Base-by-base conservation (phyloP, 2,329 filamentous ascomycete genomes). In the Lachnellula cervina region DNA sequence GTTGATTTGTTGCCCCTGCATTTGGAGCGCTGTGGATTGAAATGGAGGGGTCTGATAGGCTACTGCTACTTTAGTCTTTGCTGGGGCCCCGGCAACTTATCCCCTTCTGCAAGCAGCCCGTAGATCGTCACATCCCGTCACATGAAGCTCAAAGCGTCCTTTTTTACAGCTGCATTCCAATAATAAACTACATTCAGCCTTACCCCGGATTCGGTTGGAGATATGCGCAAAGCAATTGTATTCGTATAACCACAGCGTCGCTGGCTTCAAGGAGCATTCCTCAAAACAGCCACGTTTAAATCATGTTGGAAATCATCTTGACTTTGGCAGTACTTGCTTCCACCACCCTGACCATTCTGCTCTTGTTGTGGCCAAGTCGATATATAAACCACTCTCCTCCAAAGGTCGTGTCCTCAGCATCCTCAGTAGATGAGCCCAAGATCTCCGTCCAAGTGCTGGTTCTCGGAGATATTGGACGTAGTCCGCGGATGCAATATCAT, bases 401-500 rank as follows among this genome's bases (percentile, higher is more conserved):
- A 8, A 64, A 62, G 35, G 56, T 37, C 11, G 62, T 64, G 14
- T 58, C 61, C 21, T 53, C 59, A 16, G 52, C 66, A 14, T 59
- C 54, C n/a, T 59, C 69, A 37, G 59, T 59, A 11, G 49, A 55
- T 57, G 62, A 66, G 52, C 59, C 62, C 63, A 73, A 78, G 56
- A 73, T 76, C 37, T 80, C 78, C 0, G 80, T 93, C 44, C 90
- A 96, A 72, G 83, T 99, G 51, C 80, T 99, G 16, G 94, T 99
- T 17, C 81, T 99, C 28, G 94, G 94, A 45, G 94, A 99, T 69
- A 92, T 99, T 70, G 94, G 94, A 40, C 84, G 92, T 46, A 97
- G 93, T 70, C 94, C 94, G 49, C 90, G 94, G 55, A 99, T 99
- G 93, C 92, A 97, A 69, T 97, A 99, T 67, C 94, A 99, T 80